Evolutionary conservation across 331 rosid species (phyloP).

Genomic region (Malus hybrid): DNA sequence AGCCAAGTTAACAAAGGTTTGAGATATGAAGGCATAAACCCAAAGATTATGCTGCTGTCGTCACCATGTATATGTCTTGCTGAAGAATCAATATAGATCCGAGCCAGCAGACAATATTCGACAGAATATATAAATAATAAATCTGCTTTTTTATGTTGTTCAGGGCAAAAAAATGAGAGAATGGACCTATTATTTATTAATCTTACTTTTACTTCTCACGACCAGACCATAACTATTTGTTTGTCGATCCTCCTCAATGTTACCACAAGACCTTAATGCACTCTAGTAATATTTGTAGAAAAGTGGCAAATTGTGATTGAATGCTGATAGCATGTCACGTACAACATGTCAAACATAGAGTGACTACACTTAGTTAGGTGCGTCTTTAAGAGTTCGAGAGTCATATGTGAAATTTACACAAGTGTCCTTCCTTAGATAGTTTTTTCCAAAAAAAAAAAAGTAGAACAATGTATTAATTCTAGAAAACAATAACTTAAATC

Average conservation of each 20-base stretch:
- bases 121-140: background rate
- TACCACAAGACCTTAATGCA: too few species aligned
- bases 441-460: too few species aligned
- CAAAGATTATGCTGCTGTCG: background rate
- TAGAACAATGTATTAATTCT: too few species aligned
- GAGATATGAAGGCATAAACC: background rate
- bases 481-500: too few species aligned
- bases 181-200: background rate
- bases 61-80: background rate
- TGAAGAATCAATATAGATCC: constrained; percentile 5
- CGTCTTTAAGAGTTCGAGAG: too few species aligned
- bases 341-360: background rate
- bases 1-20: background rate
- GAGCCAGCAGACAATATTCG: background rate
- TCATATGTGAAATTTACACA: too few species aligned
- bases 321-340: background rate
- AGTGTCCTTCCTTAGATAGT: too few species aligned
- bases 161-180: background rate
- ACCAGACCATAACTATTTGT: background rate
- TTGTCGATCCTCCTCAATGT: background rate
- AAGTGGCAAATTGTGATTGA: background rate
- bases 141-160: background rate
- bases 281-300: too few species aligned
- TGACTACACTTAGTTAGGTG: background rate
- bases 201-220: background rate